These are phyloP conservation scores for Backusella westeae DNA, from an alignment of 192 early-diverging fungal species.

Conservation along the genomic window DNA sequence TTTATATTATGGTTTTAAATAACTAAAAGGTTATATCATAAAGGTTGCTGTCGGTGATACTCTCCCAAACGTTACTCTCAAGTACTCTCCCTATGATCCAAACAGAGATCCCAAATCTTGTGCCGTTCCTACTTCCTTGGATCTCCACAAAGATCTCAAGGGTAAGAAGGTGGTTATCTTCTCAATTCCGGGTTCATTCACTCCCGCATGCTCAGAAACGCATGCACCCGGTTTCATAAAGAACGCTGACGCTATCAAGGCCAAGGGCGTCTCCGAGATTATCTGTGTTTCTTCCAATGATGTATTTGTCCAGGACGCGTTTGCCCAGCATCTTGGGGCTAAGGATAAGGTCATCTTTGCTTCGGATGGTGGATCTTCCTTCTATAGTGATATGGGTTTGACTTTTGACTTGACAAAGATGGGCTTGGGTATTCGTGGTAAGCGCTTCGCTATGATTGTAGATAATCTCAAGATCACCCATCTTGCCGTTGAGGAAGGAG, in stretches of 20 bases:
- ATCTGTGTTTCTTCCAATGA: conserved; percentile 48
- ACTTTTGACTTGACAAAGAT: conserved; percentile 53
- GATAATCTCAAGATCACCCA: conserved; percentile 52
- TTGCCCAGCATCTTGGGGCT: conserved; percentile 37
- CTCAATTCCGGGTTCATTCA: conserved; percentile 59
- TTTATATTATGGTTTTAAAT: too few relatives aligned
- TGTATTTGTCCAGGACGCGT: conserved; percentile 64
- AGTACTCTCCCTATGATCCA: conserved; percentile 32
- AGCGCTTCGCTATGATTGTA: conserved; percentile 54
- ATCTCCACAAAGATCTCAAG: conserved; percentile 44
- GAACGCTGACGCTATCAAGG: conserved; percentile 40
- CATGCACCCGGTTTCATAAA: conserved; percentile 56
- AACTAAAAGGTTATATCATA: not conserved
- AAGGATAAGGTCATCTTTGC: conserved; percentile 47
- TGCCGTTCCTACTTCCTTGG: conserved; percentile 10
- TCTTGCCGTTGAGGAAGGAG: conserved; percentile 45
- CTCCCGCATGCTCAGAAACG: conserved; percentile 55
- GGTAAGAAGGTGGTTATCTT: conserved; percentile 64
- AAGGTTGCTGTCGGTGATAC: conserved; percentile 5
- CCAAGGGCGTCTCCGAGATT: conserved; percentile 56
- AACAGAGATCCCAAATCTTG: conserved; percentile 18
- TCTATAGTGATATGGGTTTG: conserved; percentile 48
- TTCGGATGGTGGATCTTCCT: conserved; percentile 51
- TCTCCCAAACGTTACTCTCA: conserved; percentile 24
- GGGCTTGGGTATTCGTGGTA: conserved; percentile 51